phyloP scores from a whole-genome alignment of 768 basidiomycete species.

The Calvatia gigantea region DNA sequence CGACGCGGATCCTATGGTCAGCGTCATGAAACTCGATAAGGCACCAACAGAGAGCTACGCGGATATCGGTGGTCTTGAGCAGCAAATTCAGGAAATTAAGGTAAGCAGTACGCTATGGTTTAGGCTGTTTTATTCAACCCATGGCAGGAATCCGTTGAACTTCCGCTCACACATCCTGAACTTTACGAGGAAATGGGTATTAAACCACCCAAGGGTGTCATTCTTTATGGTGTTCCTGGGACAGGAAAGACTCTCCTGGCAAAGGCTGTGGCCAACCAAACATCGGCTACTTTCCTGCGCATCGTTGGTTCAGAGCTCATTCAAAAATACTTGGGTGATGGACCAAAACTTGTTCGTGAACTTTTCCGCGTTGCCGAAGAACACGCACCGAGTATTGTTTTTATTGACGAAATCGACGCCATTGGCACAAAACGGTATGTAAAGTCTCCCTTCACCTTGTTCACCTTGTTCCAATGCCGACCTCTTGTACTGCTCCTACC shows the following conservation, averaged over 20 bases:
- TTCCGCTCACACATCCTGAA: constrained; percentile 96
- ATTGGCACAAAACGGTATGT: constrained; percentile 93
- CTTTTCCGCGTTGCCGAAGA: constrained; percentile 97
- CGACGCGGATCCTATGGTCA: constrained; percentile 93
- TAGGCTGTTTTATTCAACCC: constrained; percentile 1
- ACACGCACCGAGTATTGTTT: constrained; percentile 97
- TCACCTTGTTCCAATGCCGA: neutral
- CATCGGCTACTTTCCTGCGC: constrained; percentile 95
- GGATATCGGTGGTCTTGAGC: constrained; percentile 95
- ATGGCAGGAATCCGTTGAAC: constrained; percentile 92
- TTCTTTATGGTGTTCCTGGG: constrained; percentile 96
- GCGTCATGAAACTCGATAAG: constrained; percentile 98
- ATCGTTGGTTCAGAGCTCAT: constrained; percentile 98
- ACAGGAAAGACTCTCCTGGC: constrained; percentile 98
- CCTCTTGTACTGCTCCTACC: constrained; percentile 11
- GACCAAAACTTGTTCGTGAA: constrained; percentile 96
- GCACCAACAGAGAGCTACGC: constrained; percentile 99
- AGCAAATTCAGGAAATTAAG: constrained; percentile 99
- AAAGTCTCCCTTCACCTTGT: neutral
- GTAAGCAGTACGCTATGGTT: constrained; percentile 32
- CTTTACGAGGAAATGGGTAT: constrained; percentile 99
- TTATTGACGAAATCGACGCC: constrained; percentile 99
- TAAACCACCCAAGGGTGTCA: constrained; percentile 99
- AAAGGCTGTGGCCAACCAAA: constrained; percentile 97
- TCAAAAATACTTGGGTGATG: constrained; percentile 99